These are phyloP conservation scores for Biancaea sappan DNA, from an alignment of 306 rosid species.

Conservation along the genomic window DNA sequence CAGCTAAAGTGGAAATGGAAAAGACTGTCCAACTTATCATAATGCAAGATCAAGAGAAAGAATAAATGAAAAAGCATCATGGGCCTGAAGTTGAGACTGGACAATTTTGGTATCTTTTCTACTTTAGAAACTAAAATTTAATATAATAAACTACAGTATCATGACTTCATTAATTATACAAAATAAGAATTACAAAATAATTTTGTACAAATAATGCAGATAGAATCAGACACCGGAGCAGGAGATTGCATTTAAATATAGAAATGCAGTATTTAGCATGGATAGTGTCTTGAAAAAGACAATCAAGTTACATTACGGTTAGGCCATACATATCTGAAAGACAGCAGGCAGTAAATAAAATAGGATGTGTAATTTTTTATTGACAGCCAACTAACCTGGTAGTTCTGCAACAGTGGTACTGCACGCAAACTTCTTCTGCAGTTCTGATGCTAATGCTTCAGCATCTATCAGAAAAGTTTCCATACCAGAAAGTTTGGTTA, in stretches of 20 bases:
- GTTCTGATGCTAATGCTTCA: constrained; percentile 87
- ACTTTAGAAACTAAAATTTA: constrained; percentile 11
- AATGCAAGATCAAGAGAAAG: constrained; percentile 7
- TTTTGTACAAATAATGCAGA: neutral
- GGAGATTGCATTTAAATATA: too few relatives aligned
- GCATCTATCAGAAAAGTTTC: constrained; percentile 84
- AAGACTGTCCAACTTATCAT: neutral
- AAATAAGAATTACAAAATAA: neutral
- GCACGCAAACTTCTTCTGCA: constrained; percentile 95
- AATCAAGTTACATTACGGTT: constrained; percentile 6
- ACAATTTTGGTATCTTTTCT: constrained; percentile 3
- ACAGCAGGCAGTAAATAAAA: constrained; percentile 11
- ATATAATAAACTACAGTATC: neutral
- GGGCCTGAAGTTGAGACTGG: neutral
- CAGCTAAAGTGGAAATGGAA: neutral
- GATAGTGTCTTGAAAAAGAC: neutral
- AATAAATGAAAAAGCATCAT: neutral
- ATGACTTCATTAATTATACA: constrained; percentile 1
- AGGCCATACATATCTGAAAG: neutral
- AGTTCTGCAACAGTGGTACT: constrained; percentile 85
- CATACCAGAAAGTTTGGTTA: constrained; percentile 85
- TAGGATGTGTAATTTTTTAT: constrained; percentile 4
- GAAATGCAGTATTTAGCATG: constrained; percentile 7
- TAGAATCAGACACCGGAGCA: neutral
- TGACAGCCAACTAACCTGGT: constrained; percentile 61